Evolutionary conservation across 129 eudicot genomes (phyloP).

Genomic region (Glebionis coronaria): DNA sequence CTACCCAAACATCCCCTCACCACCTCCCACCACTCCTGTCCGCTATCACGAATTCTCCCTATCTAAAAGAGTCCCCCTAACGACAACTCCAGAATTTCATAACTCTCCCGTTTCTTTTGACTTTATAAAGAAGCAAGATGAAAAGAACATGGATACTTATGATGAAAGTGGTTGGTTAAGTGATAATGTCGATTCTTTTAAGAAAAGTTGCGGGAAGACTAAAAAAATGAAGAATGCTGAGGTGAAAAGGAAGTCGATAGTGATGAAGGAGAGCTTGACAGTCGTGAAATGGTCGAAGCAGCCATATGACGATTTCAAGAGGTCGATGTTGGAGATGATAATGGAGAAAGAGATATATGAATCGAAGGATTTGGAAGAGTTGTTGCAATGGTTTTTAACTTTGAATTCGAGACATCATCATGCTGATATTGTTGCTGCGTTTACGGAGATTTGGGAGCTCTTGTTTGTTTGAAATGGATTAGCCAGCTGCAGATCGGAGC

Average conservation of each 20-base stretch:
- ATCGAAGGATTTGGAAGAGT: constrained; percentile 55
- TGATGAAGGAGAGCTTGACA: constrained; percentile 51
- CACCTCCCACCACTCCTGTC: constrained; percentile 56
- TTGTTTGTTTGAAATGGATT: constrained; percentile 25
- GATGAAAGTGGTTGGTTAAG: constrained; percentile 30
- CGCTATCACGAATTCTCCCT: constrained; percentile 1
- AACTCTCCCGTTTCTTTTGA: constrained; percentile 25
- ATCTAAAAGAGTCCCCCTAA: constrained; percentile 20
- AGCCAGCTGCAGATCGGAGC: too few relatives aligned
- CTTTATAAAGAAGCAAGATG: neutral
- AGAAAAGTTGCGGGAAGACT: neutral
- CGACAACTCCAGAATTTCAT: constrained; percentile 12
- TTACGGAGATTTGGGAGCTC: constrained; percentile 57
- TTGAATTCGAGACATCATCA: constrained; percentile 63
- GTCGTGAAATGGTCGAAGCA: constrained; percentile 62
- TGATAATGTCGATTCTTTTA: constrained; percentile 22
- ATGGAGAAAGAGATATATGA: constrained; percentile 63
- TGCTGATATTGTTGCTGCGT: constrained; percentile 54
- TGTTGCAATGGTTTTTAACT: constrained; percentile 59
- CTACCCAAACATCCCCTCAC: constrained; percentile 41
- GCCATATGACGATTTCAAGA: constrained; percentile 74
- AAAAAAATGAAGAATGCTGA: constrained; percentile 21
- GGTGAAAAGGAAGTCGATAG: constrained; percentile 34
- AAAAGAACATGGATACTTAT: constrained; percentile 6
- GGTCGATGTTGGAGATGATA: constrained; percentile 81